Evolutionary conservation across 306 rosid genomes (phyloP).

Genomic region (Trifolium pratense): DNA sequence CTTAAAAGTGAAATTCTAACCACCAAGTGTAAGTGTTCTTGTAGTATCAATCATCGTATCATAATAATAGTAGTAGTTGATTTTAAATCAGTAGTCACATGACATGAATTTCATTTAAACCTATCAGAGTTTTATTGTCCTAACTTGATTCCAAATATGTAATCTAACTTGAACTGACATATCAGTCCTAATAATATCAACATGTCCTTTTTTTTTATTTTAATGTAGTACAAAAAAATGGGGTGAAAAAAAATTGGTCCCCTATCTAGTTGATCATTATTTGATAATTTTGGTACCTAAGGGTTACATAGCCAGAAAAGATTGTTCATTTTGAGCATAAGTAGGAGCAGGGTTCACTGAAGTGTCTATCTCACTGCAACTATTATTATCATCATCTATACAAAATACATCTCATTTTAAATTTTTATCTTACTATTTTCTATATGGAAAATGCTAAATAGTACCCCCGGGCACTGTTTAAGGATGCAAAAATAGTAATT

Average conservation of each 20-base stretch:
- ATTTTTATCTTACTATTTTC: background rate
- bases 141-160: background rate
- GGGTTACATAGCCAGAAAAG: constrained; percentile 25
- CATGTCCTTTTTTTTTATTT: constrained; percentile 13
- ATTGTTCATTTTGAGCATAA: constrained; percentile 39
- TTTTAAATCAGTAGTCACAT: background rate
- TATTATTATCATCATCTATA: background rate
- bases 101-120: background rate
- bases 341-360: constrained; percentile 23
- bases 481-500: no score
- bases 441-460: no score
- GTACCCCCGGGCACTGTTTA: no score
- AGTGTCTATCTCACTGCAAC: background rate
- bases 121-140: constrained; percentile 9
- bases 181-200: constrained; percentile 2
- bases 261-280: constrained; percentile 5
- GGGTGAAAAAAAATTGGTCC: constrained; percentile 20
- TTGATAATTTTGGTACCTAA: constrained; percentile 30
- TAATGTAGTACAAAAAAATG: background rate
- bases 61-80: background rate
- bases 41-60: no score
- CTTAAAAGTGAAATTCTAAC: no score
- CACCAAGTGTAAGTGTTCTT: no score
- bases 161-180: background rate
- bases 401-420: constrained; percentile 27